These are phyloP conservation scores for Lolium perenne DNA, from an alignment of 176 grass and related monocot species.

Conservation along the genomic window DNA sequence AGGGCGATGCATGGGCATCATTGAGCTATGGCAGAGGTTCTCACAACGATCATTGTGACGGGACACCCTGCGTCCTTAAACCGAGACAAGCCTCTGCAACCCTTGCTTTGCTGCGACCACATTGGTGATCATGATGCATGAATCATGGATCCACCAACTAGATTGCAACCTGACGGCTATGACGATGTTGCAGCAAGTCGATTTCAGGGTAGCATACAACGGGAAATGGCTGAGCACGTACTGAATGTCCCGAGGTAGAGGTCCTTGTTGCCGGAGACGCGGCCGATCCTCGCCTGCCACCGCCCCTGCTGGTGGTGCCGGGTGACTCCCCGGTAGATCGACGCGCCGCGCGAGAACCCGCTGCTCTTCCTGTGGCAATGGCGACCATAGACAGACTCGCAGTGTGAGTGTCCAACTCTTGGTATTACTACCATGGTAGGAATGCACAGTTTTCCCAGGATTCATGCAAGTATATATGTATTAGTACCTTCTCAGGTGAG, in stretches of 20 bases:
- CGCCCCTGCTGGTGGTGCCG: constrained; percentile 87
- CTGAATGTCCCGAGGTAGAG: constrained; percentile 85
- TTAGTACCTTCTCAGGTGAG: constrained; percentile 85
- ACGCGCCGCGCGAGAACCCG: constrained; percentile 79
- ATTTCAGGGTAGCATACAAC: too few species aligned
- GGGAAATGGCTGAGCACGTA: constrained; percentile 24
- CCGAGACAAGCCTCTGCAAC: constrained; percentile 57
- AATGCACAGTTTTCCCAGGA: too few species aligned
- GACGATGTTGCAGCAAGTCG: too few species aligned
- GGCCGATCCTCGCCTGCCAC: constrained; percentile 85
- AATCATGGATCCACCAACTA: constrained; percentile 41
- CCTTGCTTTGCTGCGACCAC: not conserved
- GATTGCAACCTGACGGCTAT: not conserved
- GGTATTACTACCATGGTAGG: not conserved
- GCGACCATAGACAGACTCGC: too few species aligned
- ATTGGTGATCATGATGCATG: constrained; percentile 33
- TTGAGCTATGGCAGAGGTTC: constrained; percentile 48
- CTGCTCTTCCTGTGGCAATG: constrained; percentile 65
- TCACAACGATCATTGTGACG: constrained; percentile 63
- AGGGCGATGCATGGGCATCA: constrained; percentile 47
- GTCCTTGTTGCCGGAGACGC: constrained; percentile 89
- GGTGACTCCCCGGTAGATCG: constrained; percentile 79
- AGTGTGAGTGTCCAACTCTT: not conserved
- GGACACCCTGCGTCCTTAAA: constrained; percentile 63
- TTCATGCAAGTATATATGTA: not conserved